Evolutionary conservation across 208 protist species (phyloP).

Genomic region (Wallacemonas sp.): DNA sequence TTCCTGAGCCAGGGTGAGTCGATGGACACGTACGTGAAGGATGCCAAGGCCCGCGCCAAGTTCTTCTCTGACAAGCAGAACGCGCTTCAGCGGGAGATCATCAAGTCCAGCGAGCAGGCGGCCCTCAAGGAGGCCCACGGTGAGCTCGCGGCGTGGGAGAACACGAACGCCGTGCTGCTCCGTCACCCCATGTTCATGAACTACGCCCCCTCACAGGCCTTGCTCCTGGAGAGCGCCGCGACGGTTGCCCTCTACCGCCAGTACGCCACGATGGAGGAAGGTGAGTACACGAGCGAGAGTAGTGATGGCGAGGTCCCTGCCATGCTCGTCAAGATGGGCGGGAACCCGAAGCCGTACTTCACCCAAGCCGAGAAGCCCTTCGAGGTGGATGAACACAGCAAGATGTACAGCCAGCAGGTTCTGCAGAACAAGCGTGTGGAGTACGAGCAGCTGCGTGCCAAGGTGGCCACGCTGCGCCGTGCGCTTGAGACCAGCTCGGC

Average conservation of each 20-base stretch:
- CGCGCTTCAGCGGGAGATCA: conserved; percentile 59
- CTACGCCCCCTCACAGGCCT: conserved; percentile 69
- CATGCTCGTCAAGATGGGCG: conserved; percentile 71
- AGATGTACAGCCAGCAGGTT: conserved; percentile 88
- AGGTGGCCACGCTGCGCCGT: conserved; percentile 49
- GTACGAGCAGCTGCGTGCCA: conserved; percentile 79
- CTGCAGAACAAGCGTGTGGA: conserved; percentile 84
- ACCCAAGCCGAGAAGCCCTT: conserved; percentile 57
- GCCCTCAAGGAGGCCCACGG: conserved; percentile 76
- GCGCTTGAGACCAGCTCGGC: conserved; percentile 50
- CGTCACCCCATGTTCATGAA: conserved; percentile 88
- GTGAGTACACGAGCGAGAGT: conserved; percentile 76
- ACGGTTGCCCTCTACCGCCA: conserved; percentile 85
- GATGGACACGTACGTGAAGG: conserved; percentile 38
- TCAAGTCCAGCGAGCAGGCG: conserved; percentile 59
- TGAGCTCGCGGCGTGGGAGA: conserved; percentile 75
- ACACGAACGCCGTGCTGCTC: conserved; percentile 76
- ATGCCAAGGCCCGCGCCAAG: conserved; percentile 65
- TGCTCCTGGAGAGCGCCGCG: conserved; percentile 77
- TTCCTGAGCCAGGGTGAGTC: conserved; percentile 57
- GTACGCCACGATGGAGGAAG: conserved; percentile 76
- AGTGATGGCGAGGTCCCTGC: conserved; percentile 73
- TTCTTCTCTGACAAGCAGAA: conserved; percentile 81
- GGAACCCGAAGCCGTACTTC: conserved; percentile 58
- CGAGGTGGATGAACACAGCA: conserved; percentile 79